phyloP scores from a whole-genome alignment of 352 stramenopile genomes.

The Phytopythium cucurbitacearum region DNA sequence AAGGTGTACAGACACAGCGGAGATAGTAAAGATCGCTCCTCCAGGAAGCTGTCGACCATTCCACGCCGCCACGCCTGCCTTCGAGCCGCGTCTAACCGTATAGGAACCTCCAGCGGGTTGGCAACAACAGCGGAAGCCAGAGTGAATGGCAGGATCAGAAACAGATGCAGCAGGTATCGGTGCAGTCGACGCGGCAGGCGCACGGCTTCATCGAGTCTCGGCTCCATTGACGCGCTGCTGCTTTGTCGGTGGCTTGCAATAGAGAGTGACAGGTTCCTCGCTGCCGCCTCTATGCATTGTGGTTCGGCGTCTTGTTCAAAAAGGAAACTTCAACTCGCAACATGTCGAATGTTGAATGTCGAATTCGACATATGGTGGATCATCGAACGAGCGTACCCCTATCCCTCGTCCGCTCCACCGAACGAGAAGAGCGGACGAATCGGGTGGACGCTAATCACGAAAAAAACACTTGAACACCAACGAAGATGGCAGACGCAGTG shows the following conservation, averaged over 20 bases:
- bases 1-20: constrained; percentile 39
- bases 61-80: constrained; percentile 4
- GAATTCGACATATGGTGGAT: neutral
- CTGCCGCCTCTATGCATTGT: neutral
- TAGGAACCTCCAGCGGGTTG: neutral
- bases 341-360: too few species aligned
- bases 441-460: neutral
- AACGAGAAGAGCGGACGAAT: neutral
- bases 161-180: neutral
- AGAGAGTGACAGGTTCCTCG: too few species aligned
- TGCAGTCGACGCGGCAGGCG: too few species aligned
- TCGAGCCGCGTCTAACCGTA: neutral
- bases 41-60: constrained; percentile 17
- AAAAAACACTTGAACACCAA: neutral
- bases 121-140: neutral
- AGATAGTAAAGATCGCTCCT: constrained; percentile 13
- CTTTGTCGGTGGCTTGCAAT: too few species aligned
- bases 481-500: constrained; percentile 40
- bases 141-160: constrained; percentile 7
- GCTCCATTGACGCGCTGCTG: too few species aligned
- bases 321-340: too few species aligned
- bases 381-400: neutral
- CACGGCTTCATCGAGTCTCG: too few species aligned
- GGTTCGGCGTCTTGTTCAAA: constrained; percentile 5
- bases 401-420: neutral